Conservation (phyloP, 495 filamentous ascomycete genomes). For the Hyaloscypha bicolor region DNA sequence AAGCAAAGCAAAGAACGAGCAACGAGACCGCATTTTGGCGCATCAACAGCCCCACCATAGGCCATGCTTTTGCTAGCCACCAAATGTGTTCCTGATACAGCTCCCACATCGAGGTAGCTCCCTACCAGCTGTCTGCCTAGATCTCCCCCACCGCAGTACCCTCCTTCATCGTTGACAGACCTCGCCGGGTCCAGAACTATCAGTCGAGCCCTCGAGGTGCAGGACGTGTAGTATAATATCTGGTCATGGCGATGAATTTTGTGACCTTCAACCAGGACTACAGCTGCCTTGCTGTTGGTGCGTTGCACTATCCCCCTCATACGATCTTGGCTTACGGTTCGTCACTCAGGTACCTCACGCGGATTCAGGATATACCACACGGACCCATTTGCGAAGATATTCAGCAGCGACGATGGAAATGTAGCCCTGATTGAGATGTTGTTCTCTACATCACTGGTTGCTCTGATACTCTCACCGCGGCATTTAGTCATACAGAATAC, state of each 20-base stretch:
- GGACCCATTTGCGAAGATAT: conserved; percentile 91
- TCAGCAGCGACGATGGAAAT: conserved; percentile 89
- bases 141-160: background rate
- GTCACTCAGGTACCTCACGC: conserved; percentile 70
- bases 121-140: background rate
- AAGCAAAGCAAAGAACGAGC: conserved; percentile 2
- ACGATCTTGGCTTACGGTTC: background rate
- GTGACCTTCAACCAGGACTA: conserved; percentile 99
- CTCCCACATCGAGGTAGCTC: conserved; percentile 5
- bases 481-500: conserved; percentile 95
- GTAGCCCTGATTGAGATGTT: conserved; percentile 97
- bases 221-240: background rate
- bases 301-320: conserved; percentile 30
- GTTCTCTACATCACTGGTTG: conserved; percentile 97
- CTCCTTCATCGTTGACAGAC: background rate
- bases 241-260: conserved; percentile 78
- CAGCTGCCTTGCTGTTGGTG: conserved; percentile 92
- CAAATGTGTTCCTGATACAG: conserved; percentile 10
- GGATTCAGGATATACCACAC: conserved; percentile 96
- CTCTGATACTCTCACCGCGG: conserved; percentile 84
- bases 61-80: conserved; percentile 1
- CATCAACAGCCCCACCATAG: background rate
- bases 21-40: background rate
- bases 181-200: background rate
- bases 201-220: background rate